Base-by-base conservation (phyloP, 768 basidiomycete genomes). In the Pulveroboletus sp. region DNA sequence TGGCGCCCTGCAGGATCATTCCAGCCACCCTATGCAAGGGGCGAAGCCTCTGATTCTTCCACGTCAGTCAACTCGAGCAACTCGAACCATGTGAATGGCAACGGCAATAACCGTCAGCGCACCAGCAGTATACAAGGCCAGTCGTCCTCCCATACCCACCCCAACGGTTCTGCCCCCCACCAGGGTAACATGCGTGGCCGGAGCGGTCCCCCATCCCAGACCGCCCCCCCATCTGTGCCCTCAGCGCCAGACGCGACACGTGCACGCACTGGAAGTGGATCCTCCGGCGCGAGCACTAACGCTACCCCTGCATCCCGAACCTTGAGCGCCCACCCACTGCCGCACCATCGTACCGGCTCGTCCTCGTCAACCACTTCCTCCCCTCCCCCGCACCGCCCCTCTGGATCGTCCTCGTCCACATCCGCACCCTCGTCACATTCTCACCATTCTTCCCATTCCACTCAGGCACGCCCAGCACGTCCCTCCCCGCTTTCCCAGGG, bases 61-160 rank as follows among this genome's bases (percentile, higher is more conserved):
- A 82, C 86, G 5, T 92, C 90, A 0, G 74, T 92, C 56, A 87
- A 84, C 63, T 91, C 90, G 36, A 65, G 66, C 17, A 70, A 65
- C n/a, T 72, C 46, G 64, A 76, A 50, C 57, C 62, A 63, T 43
- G 62, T 38, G 8, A 63, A 50, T 32, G 31, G 30, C 26, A 59
- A 42, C 37, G 54, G 51, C 2, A 55, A 39, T 40, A 68, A 67
- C 39, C 81, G 87, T 17, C 83, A 79, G 58, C 76, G 86, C 39
- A 89, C 85, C 10, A 82, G 78, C 67, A 86, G 85, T 62, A 81
- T 76, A 56, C 86, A 87, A 58, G 85, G 85, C 47, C 86, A 86
- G 53, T 79, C 82, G 47, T 73, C 75, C 37, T 67, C 77, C 43
- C 73, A 76, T 66, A 55, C 70, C 40, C 69, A 73, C 58, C 8